Evolutionary conservation across 306 rosid species (phyloP).

Genomic region (Acacia confusa): DNA sequence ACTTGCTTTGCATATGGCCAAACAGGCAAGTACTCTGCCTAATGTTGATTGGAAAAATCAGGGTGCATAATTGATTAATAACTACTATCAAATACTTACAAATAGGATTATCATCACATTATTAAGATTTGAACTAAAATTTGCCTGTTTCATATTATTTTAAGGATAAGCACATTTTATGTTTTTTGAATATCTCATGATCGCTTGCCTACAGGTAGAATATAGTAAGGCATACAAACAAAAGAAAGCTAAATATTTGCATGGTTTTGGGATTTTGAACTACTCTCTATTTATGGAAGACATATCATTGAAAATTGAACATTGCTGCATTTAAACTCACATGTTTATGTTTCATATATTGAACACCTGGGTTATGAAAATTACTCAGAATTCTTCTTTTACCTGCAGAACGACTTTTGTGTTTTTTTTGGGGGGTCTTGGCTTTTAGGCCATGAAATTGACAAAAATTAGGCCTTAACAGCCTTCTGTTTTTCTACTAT

Average conservation of each 20-base stretch:
- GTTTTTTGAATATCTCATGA: constrained; percentile 8
- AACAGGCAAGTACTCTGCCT: constrained; percentile 59
- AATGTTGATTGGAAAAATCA: constrained; percentile 18
- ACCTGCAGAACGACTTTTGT: not conserved
- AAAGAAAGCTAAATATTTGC: not conserved
- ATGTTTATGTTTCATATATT: not conserved
- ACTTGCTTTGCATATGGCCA: constrained; percentile 95
- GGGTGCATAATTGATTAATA: constrained; percentile 2
- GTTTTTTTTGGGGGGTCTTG: not conserved
- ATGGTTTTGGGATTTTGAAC: constrained; percentile 6
- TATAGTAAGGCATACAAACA: not conserved
- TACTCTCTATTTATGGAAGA: not conserved
- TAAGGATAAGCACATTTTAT: not conserved
- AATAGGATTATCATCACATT: not conserved
- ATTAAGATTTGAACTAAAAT: constrained; percentile 9
- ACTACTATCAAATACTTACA: not conserved
- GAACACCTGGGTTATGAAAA: not conserved
- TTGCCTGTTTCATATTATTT: constrained; percentile 1
- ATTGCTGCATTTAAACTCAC: not conserved
- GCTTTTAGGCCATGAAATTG: not conserved
- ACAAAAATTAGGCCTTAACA: not conserved
- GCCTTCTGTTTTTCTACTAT: not conserved
- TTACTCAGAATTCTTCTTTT: not conserved
- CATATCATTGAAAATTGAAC: constrained; percentile 18
- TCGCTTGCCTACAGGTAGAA: not conserved